Evolutionary conservation across 768 basidiomycete genomes (phyloP).

Genomic region (Pluteus cervinus): DNA sequence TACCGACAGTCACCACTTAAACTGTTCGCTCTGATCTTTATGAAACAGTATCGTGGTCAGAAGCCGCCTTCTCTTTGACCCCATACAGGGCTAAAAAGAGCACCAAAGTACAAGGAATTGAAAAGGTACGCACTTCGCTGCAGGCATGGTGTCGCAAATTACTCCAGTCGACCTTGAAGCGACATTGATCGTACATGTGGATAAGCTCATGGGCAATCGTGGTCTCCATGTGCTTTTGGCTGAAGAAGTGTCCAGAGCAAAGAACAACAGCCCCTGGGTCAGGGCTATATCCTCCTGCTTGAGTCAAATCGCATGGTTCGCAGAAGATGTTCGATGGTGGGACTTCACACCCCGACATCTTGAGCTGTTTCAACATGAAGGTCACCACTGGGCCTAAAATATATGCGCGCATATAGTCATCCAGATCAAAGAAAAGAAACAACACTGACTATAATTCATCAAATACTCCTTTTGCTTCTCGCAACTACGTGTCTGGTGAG

Average conservation of each 20-base stretch:
- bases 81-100: conserved; percentile 1
- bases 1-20: conserved; percentile 91
- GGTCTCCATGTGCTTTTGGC: conserved; percentile 85
- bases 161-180: conserved; percentile 89
- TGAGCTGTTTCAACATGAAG: conserved; percentile 92
- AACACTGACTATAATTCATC: conserved; percentile 59
- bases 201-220: conserved; percentile 91
- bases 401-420: conserved; percentile 7
- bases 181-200: conserved; percentile 93
- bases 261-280: conserved; percentile 75
- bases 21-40: conserved; percentile 90
- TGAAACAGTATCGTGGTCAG: conserved; percentile 4
- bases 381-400: conserved; percentile 72
- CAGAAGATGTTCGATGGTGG: conserved; percentile 74
- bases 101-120: not conserved
- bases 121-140: conserved; percentile 75
- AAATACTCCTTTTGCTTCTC: conserved; percentile 67
- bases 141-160: conserved; percentile 94
- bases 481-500: conserved; percentile 39
- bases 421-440: conserved; percentile 7
- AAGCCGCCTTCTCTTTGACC: conserved; percentile 1
- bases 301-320: conserved; percentile 67
- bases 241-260: conserved; percentile 80
- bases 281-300: conserved; percentile 79
- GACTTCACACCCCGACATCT: conserved; percentile 65